Evolutionary conservation across 192 early-diverging fungal genomes (phyloP).

Genomic region (Lunasporangiospora selenospora): DNA sequence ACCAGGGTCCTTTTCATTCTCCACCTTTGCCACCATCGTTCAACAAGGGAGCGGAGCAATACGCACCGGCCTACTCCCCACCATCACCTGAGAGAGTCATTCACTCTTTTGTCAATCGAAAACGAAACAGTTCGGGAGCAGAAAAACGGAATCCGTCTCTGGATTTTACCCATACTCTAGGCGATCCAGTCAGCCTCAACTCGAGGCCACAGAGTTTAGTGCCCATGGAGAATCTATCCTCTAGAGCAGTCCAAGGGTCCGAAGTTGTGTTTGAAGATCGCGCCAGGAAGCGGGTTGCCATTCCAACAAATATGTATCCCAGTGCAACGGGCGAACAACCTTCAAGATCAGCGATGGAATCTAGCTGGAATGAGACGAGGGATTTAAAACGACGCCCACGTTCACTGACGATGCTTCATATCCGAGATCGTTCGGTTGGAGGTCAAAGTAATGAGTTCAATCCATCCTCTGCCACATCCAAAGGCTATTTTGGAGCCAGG

Average conservation of each 20-base stretch:
- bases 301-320: too few relatives aligned
- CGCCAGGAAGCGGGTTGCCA: neutral
- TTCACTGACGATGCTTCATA: neutral
- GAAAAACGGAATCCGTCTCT: slow-evolving; percentile 9
- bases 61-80: neutral
- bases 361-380: neutral
- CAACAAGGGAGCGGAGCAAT: neutral
- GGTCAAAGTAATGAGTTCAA: neutral
- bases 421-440: too few relatives aligned
- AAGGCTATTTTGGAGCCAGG: too few relatives aligned
- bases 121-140: slow-evolving; percentile 25
- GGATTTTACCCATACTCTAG: neutral
- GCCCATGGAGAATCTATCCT: too few relatives aligned
- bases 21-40: too few relatives aligned
- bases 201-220: too few relatives aligned
- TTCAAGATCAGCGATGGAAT: too few relatives aligned
- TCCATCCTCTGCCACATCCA: too few relatives aligned
- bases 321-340: too few relatives aligned
- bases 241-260: too few relatives aligned
- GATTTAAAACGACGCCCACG: neutral
- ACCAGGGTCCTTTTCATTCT: neutral
- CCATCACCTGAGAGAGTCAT: too few relatives aligned
- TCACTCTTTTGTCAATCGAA: slow-evolving; percentile 1
- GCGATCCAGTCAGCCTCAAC: neutral
- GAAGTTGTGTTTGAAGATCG: neutral